Evolutionary conservation across 1,284 basidiomycete species (phyloP), one percentile per base, ranked within the genome.

Genomic region (Fomitiporia mediterranea): DNA sequence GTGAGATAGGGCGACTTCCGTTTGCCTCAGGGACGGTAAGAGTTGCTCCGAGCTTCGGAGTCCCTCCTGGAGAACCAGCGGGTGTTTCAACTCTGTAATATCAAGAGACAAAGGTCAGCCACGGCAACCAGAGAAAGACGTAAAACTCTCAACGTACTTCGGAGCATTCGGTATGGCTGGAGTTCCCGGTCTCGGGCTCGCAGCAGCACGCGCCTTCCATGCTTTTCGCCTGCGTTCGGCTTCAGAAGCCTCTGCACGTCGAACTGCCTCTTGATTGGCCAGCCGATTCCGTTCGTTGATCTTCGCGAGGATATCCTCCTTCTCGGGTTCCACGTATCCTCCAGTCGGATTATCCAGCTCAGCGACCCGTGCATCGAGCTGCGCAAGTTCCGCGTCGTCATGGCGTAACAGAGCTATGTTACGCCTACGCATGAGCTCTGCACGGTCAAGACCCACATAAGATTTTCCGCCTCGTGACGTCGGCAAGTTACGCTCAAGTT

Each of bases 221-320:
- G 83, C 68, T 68, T 83, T 85, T 51, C 86, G 79, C 67, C 83
- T 86, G 44, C 82, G 74, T 62, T 87, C 84, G 6, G 80, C 72
- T 59, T 86, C 82, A 34, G 76, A 75, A 39, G 84, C 67, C 70
- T 95, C 93, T 0, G 91, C 88, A 61, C 82, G 83, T 49, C 88
- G 77, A 59, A 94, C 83, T 1, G 82, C 79, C 63, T 93, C 91
- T 59, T 84, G 65, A 58, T 95, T 96, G 46, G 86, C 83, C 62
- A 80, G 82, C 40, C 91, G 80, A 68, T 98, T 96, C 51, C 91
- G 82, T 70, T 94, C 91, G 68, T 95, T 96, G 58, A 97, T 86
- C 67, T 75, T 83, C 17, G 86, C 82, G 30, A 95, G 77, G 62
- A 81, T 72, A 58, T 84, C 83, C 42, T 73, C 74, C 60, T 73